These are phyloP conservation scores for Purpureocillium takamizusanense DNA, from an alignment of 2,329 filamentous ascomycete species.

Conservation along the genomic window DNA sequence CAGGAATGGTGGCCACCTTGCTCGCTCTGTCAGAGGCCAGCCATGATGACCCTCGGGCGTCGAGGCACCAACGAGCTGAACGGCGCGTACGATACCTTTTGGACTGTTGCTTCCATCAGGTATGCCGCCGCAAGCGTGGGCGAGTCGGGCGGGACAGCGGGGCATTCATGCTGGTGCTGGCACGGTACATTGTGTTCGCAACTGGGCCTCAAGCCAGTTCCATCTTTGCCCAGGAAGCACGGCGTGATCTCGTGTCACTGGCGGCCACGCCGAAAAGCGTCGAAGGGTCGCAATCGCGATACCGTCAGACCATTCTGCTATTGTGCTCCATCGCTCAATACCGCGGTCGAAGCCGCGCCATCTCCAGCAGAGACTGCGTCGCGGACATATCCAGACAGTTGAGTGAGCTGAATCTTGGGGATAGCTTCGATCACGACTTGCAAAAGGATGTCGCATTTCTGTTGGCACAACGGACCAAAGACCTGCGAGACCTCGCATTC, in stretches of 20 bases:
- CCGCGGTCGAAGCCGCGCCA: conserved; percentile 32
- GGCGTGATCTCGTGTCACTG: conserved; percentile 12
- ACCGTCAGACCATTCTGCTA: conserved; percentile 25
- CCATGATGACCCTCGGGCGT: too few species aligned
- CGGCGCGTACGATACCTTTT: conserved; percentile 14
- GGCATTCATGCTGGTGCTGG: conserved; percentile 15
- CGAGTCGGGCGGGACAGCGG: conserved; percentile 4
- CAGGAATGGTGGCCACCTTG: conserved; percentile 17
- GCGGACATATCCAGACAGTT: conserved; percentile 31
- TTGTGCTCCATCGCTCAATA: conserved; percentile 36
- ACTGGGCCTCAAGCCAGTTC: conserved; percentile 5
- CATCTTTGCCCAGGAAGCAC: conserved; percentile 8
- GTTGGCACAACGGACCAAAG: conserved; percentile 41
- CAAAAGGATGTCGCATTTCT: conserved; percentile 39
- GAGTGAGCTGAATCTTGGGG: conserved; percentile 20
- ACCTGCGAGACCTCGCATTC: conserved; percentile 43
- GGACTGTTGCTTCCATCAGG: conserved; percentile 12
- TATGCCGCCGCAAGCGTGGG: conserved; percentile 4
- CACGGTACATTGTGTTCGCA: conserved; percentile 16
- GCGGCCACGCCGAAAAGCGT: conserved; percentile 5
- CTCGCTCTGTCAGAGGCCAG: too few species aligned
- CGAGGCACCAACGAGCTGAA: too few species aligned
- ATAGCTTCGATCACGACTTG: conserved; percentile 25
- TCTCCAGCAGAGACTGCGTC: conserved; percentile 27
- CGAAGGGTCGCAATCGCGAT: conserved; percentile 10